Evolutionary conservation across 1,284 basidiomycete species (phyloP).

Genomic region (Gomphus sp.): DNA sequence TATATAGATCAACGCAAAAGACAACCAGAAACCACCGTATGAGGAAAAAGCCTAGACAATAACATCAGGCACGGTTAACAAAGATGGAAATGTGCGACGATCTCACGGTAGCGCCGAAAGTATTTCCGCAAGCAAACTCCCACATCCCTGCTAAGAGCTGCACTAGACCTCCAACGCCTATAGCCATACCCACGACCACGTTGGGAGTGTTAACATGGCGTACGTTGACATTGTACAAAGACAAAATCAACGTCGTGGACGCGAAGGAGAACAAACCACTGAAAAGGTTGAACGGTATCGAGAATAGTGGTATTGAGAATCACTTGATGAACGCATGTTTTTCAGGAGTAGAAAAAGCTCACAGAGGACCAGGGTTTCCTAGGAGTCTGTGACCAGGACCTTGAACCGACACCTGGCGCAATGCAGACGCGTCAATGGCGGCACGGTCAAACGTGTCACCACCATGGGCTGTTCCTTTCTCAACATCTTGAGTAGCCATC

Average conservation of each 20-base stretch:
- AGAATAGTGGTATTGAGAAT: no score
- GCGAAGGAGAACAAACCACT: conserved; percentile 69
- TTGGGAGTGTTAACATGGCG: conserved; percentile 50
- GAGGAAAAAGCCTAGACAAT: conserved; percentile 56
- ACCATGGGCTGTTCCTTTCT: conserved; percentile 5
- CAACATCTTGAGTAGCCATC: not conserved
- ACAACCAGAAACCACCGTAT: conserved; percentile 83
- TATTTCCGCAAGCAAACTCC: conserved; percentile 73
- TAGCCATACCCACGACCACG: conserved; percentile 77
- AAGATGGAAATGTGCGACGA: not conserved
- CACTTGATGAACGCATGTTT: no score
- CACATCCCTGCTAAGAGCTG: conserved; percentile 74
- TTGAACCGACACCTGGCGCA: conserved; percentile 17
- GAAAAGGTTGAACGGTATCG: no score
- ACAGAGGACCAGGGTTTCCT: conserved; percentile 49
- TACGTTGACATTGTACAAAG: conserved; percentile 52
- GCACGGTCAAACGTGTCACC: conserved; percentile 11
- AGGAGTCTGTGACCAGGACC: conserved; percentile 19
- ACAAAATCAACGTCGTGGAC: conserved; percentile 63
- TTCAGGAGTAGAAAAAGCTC: conserved; percentile 16
- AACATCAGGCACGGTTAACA: not conserved
- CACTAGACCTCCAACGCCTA: conserved; percentile 75
- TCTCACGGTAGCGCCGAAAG: conserved; percentile 59
- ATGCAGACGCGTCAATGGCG: conserved; percentile 10
- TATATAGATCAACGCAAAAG: conserved; percentile 58